These are phyloP conservation scores for Croton laevigatus DNA, from an alignment of 441 rosid species.

Conservation along the genomic window DNA sequence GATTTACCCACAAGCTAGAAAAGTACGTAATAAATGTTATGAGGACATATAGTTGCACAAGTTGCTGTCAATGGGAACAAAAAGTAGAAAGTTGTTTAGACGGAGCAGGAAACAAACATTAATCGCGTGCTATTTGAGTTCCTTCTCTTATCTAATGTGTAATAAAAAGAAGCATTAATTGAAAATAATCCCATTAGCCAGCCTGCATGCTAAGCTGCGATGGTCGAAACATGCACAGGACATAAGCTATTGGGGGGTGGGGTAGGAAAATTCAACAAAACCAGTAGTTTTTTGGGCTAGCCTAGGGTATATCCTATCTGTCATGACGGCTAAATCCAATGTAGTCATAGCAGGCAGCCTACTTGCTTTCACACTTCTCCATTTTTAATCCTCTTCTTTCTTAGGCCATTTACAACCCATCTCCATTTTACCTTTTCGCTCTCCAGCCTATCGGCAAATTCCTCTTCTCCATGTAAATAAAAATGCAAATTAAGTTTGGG, in stretches of 20 bases:
- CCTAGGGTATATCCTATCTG: background rate
- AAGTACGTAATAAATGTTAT: too few species aligned
- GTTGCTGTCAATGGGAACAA: conserved; percentile 1
- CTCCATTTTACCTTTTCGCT: too few species aligned
- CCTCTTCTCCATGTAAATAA: too few species aligned
- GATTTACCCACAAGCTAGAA: too few species aligned
- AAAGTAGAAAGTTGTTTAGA: conserved; percentile 23
- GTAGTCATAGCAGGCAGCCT: too few species aligned
- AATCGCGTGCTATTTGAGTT: background rate
- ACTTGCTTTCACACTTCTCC: background rate
- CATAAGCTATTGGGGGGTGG: background rate
- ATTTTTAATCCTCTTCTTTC: too few species aligned
- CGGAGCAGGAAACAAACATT: conserved; percentile 10
- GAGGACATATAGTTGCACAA: conserved; percentile 1
- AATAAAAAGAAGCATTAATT: background rate
- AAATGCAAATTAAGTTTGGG: too few species aligned
- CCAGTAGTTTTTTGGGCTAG: background rate
- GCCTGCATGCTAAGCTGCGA: too few species aligned
- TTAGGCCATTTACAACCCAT: too few species aligned
- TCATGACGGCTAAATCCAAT: conserved; percentile 11
- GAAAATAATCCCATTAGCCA: too few species aligned
- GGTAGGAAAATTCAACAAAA: background rate
- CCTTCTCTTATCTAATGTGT: background rate
- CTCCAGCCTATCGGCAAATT: too few species aligned
- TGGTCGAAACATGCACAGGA: too few species aligned